Evolutionary conservation across 257 asterid genomes (phyloP).

Genomic region (Nicotiana noctiflora): DNA sequence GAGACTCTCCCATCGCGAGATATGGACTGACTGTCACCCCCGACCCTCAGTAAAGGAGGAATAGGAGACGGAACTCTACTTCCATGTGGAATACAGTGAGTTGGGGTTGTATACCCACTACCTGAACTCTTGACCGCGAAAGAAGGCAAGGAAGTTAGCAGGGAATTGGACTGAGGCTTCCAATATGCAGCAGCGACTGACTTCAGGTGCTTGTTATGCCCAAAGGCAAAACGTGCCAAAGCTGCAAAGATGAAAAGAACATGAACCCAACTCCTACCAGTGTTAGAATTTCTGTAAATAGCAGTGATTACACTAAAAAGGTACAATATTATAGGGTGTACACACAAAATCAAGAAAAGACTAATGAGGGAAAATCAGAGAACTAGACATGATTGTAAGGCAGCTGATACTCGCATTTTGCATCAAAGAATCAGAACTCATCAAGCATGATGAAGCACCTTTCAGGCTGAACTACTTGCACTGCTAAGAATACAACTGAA

Average conservation of each 20-base stretch:
- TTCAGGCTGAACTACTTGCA: background rate
- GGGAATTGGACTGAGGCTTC: conserved; percentile 73
- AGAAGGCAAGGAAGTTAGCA: conserved; percentile 80
- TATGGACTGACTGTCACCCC: conserved; percentile 49
- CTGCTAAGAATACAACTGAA: background rate
- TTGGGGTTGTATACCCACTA: conserved; percentile 81
- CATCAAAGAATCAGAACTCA: conserved; percentile 2
- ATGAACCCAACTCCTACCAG: conserved; percentile 8
- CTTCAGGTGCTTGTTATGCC: conserved; percentile 88
- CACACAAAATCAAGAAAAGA: background rate
- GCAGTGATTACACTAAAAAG: background rate
- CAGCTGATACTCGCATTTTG: background rate
- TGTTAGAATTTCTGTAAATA: background rate
- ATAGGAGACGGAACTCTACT: conserved; percentile 57
- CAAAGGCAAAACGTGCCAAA: conserved; percentile 93
- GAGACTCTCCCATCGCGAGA: conserved; percentile 80
- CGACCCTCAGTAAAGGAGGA: conserved; percentile 62
- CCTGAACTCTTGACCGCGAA: conserved; percentile 59
- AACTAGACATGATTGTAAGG: background rate
- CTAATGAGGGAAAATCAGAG: background rate
- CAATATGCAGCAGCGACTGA: conserved; percentile 85
- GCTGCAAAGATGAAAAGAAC: conserved; percentile 45
- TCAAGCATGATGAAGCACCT: background rate
- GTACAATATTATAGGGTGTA: background rate
- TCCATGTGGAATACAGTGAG: conserved; percentile 65